Conservation (phyloP, 176 grass and related monocot genomes). For the Hyparrhenia diplandra region DNA sequence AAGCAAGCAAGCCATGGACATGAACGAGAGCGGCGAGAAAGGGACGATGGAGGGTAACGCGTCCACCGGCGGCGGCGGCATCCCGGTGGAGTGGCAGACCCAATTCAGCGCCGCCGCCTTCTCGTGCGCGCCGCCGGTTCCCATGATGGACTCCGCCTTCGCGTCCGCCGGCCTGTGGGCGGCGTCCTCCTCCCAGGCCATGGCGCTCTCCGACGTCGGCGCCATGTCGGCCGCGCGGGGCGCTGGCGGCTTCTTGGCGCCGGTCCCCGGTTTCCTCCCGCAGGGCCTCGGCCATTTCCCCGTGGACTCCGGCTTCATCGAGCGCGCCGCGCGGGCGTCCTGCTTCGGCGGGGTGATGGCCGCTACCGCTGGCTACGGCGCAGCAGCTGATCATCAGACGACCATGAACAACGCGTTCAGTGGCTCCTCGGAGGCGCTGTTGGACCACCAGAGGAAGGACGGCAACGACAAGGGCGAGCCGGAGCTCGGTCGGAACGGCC, state of each 20-base stretch:
- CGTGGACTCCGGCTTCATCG: conserved; percentile 75
- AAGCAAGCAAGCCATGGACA: conserved; percentile 33
- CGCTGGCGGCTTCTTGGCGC: conserved; percentile 32
- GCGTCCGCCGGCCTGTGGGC: conserved; percentile 46
- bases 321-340: conserved; percentile 64
- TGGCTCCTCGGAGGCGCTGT: conserved; percentile 22
- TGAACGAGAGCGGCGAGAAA: conserved; percentile 51
- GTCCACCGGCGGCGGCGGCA: conserved; percentile 22
- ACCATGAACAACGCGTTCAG: conserved; percentile 35
- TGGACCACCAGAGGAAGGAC: conserved; percentile 37
- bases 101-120: conserved; percentile 46
- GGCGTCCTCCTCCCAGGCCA: conserved; percentile 43
- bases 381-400: conserved; percentile 16
- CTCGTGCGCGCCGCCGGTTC: conserved; percentile 27
- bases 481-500: conserved; percentile 38
- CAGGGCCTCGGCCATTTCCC: conserved; percentile 65
- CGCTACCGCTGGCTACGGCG: conserved; percentile 10
- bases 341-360: conserved; percentile 59
- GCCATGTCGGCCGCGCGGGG: conserved; percentile 18
- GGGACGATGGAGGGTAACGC: conserved; percentile 51
- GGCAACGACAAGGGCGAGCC: conserved; percentile 40
- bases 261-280: conserved; percentile 39
- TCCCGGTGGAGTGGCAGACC: conserved; percentile 52
- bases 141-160: conserved; percentile 47
- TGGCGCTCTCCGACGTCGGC: conserved; percentile 33